Evolutionary conservation across 2,329 filamentous ascomycete species (phyloP).

Genomic region (Bipolaris oryzae): DNA sequence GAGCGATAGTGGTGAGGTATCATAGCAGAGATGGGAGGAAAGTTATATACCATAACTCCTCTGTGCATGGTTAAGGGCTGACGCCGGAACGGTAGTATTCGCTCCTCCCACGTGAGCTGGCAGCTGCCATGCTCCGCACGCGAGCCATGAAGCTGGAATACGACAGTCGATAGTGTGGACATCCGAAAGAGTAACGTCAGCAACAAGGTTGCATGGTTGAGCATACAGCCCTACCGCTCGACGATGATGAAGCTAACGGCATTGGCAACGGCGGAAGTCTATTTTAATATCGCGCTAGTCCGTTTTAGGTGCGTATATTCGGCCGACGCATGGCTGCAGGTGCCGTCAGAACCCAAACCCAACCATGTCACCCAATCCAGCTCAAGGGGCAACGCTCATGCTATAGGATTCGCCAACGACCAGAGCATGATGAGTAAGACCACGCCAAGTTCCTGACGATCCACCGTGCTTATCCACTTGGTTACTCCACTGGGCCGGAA

Average conservation of each 20-base stretch:
- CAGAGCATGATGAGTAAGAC: conserved; percentile 3
- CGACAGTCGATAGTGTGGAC: conserved; percentile 43
- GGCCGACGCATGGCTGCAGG: background rate
- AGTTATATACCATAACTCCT: conserved; percentile 36
- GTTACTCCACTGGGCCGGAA: conserved; percentile 2
- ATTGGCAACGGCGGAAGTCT: conserved; percentile 13
- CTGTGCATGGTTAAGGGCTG: conserved; percentile 29
- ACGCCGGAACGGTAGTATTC: conserved; percentile 28
- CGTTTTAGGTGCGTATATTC: conserved; percentile 7
- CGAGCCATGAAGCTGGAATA: conserved; percentile 37
- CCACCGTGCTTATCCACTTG: background rate
- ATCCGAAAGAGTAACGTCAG: conserved; percentile 26
- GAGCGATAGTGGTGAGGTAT: conserved; percentile 29
- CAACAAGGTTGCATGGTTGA: conserved; percentile 18
- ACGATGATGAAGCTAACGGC: conserved; percentile 21
- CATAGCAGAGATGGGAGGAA: conserved; percentile 15
- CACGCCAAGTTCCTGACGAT: conserved; percentile 20
- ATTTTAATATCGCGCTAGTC: conserved; percentile 19
- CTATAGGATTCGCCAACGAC: background rate
- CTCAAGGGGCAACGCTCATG: conserved; percentile 3
- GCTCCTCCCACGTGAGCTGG: conserved; percentile 37
- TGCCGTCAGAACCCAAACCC: conserved; percentile 5
- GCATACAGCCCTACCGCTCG: conserved; percentile 31
- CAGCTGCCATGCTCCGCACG: conserved; percentile 31
- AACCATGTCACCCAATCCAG: conserved; percentile 1